Base-by-base conservation (phyloP, 345 rosid species). In the Rubroshorea leprosula region DNA sequence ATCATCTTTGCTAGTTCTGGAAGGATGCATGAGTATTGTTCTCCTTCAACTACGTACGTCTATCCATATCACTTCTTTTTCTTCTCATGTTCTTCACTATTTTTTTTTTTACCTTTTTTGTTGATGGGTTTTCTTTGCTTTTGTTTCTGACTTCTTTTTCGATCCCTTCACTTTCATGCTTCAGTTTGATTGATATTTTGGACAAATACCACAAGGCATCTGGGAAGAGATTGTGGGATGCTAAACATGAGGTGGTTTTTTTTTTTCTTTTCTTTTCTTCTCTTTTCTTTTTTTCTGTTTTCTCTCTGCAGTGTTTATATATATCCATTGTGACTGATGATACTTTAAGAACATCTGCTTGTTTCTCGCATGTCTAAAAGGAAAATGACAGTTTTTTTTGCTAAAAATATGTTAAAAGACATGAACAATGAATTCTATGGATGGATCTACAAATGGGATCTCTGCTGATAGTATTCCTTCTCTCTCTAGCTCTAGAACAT, bases 141-240 rank as follows among this genome's bases (percentile, higher is more conserved):
- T 41, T 8, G 5, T n/a, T 35, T 6, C 12, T 35, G 11, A 35
- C 12, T 1, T 54, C 6, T 23, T 44, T 23, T 50, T 39, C 9
- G 10, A 41, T n/a, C 18, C 14, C 6, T 11, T n/a, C n/a, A n/a
- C n/a, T n/a, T n/a, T n/a, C n/a, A n/a, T n/a, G n/a, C n/a, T n/a
- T 8, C 13, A 86, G 95, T 63, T 60, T 90, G 88, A 67, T 70
- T 57, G 86, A 87, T 61, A 71, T 90, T 64, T 60, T 93, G 81
- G 99, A 89, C 38, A 63, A 69, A 54, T 93, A 93, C 54, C 96
- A 90, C 57, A 85, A 78, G 62, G 75, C 71, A 55, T 80, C 88
- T 55, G 90, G 94, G 49, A 80, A 87, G 62, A 87, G 79, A 76
- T 53, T 93, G 47, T 90, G 99, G 99, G 96, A 93, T 77, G 88